Base-by-base conservation (phyloP, 768 basidiomycete species). In the Galerina marginata region DNA sequence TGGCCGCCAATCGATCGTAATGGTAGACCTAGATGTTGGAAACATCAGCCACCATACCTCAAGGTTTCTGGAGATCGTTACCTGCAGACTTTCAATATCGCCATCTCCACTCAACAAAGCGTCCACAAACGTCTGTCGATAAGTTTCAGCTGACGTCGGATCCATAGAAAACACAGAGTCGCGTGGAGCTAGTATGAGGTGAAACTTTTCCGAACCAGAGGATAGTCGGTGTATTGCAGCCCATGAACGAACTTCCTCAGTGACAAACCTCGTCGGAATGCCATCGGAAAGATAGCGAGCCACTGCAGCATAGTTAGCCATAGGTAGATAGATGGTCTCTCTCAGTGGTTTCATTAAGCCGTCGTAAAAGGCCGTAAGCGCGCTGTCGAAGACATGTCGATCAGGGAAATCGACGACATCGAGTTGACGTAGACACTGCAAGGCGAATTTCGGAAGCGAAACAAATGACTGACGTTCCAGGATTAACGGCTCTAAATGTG, bases 1-100 rank as follows among this genome's bases (percentile, higher is more conserved):
- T 83, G 51, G 89, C 87, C 9, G 89, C 89, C 49, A 90, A 72
- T 57, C 86, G 79, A 64, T 90, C 85, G 69, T 86, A 90, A 26
- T 80, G 75, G 46, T 68, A 60, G n/a, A 56, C 56, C 69, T 69
- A 45, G 4, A 51, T 1, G 23, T 15, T 25, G 26, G 25, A 20
- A 54, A 25, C 16, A 25, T 23, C 16, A 52, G 16, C 58, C 29
- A 33, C 29, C 11, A 55, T 44, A 26, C 16, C 36, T 36, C 20
- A 3, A 33, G 16, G 7, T 12, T 15, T 12, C 14, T 20, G 40
- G 11, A 46, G 12, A 10, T 9, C 23, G 12, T 49, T 58, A 71
- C 71, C 65, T 70, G 67, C 20, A 66, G 55, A 23, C 56, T 55
- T 12, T 67, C 67, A 25, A 52, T 40, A 43, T 67, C 66, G 36